Base-by-base conservation (phyloP, 495 filamentous ascomycete species). In the Penicillium ucsense region DNA sequence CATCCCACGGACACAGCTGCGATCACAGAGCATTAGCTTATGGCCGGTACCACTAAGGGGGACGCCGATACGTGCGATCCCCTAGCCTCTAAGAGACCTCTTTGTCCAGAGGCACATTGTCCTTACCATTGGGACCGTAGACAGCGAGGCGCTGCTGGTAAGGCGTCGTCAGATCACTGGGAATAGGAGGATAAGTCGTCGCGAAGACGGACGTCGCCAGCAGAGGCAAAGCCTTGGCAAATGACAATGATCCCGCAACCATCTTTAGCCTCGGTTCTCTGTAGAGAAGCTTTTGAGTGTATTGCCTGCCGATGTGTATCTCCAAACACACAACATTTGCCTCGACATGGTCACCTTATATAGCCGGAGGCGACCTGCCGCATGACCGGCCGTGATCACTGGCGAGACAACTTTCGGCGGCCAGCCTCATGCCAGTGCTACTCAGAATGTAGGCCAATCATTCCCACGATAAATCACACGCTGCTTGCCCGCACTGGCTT, bases 71-170 rank as follows among this genome's bases (percentile, higher is more conserved):
- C 20, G 20, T 20, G 20, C 20, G 20, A 20, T 20, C 20, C 20
- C 20, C 20, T 20, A 20, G 20, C 20, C 20, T 20, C 20, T 20
- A 2, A 20, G 2, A 20, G 20, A 20, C 20, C 20, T 20, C 20
- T 2, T 20, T 20, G 20, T 20, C 20, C 20, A 20, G 20, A 2
- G 20, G 20, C 20, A 20, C 20, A 20, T 20, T 1, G 1, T 20
- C 20, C 70, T 68, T 53, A 80, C 78, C 57, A 49, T 72, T 74
- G 0, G 75, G 70, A 5, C 73, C 74, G 44, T 74, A 73, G n/a
- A 80, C 67, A 34, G 76, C 72, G 45, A 82, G 59, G 4, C 78
- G 75, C 52, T 79, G 78, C 56, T 80, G 78, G 8, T 69, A 59
- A 2, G 78, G 78, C 3, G 77, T 82, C 7, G 76, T 77, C 60